Percentiles rank a stretch among this genome's conserved stretches.
Evolutionary conservation across 345 rosid species (phyloP).

Genomic region (Cardamine resedifolia): DNA sequence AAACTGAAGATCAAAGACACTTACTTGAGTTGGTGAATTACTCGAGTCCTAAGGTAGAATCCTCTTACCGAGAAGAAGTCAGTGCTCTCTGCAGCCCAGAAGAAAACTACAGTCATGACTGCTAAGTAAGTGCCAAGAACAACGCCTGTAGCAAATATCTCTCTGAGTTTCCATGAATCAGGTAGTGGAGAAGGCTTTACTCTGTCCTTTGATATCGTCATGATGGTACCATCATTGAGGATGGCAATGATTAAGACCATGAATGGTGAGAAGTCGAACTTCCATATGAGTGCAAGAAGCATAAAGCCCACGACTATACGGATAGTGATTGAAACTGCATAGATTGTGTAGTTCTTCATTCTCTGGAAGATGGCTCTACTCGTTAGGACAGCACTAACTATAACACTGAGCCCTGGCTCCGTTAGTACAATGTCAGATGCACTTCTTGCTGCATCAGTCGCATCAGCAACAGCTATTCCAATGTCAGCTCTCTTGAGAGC

Average conservation of each 20-base stretch:
- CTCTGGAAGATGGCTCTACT: slow-evolving; percentile 96
- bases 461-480: slow-evolving; percentile 97
- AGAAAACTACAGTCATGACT: slow-evolving; percentile 84
- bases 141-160: slow-evolving; percentile 83
- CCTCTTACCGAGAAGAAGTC: slow-evolving; percentile 76
- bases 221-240: slow-evolving; percentile 84
- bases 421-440: slow-evolving; percentile 94
- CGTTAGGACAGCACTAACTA: slow-evolving; percentile 89
- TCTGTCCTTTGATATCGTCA: slow-evolving; percentile 81
- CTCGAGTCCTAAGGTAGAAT: slow-evolving; percentile 3
- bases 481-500: slow-evolving; percentile 94
- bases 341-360: slow-evolving; percentile 97
- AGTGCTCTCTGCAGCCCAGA: slow-evolving; percentile 62
- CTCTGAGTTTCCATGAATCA: slow-evolving; percentile 87
- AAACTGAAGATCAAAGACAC: slow-evolving; percentile 10
- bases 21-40: background rate
- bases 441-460: slow-evolving; percentile 90
- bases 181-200: slow-evolving; percentile 88
- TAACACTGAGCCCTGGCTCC: slow-evolving; percentile 94
- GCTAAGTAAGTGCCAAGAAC: slow-evolving; percentile 85
- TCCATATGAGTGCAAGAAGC: slow-evolving; percentile 91
- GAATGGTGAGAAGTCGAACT: slow-evolving; percentile 94
- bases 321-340: slow-evolving; percentile 91
- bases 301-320: slow-evolving; percentile 84
- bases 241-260: slow-evolving; percentile 91